Conservation (phyloP, 179 eudicot genomes). For the Beta corolliflora region DNA sequence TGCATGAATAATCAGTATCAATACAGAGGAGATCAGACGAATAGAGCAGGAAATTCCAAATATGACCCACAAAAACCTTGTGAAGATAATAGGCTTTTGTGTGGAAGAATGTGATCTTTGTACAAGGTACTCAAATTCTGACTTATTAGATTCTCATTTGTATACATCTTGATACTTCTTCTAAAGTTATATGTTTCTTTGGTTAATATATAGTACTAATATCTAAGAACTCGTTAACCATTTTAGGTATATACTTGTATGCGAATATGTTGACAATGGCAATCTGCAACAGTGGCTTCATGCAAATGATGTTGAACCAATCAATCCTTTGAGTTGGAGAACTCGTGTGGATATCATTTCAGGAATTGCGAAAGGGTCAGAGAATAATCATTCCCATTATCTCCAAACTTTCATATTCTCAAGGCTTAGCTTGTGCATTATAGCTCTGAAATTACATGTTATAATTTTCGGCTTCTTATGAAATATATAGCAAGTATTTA, state of each 20-base stretch:
- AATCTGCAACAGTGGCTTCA: conserved; percentile 58
- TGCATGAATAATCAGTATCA: conserved; percentile 27
- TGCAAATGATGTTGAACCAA: conserved; percentile 18
- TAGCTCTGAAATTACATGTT: too few species aligned
- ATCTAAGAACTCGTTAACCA: neutral
- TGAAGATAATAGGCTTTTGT: conserved; percentile 48
- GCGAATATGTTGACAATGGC: conserved; percentile 55
- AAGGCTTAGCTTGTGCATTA: too few species aligned
- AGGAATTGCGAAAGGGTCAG: conserved; percentile 55
- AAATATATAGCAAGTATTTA: too few species aligned
- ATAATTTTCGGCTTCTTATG: too few species aligned
- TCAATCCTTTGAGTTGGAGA: conserved; percentile 47
- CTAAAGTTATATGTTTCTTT: too few species aligned
- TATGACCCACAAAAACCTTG: conserved; percentile 46
- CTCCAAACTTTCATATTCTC: neutral
- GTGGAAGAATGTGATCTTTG: conserved; percentile 24
- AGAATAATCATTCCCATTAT: neutral
- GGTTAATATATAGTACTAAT: too few species aligned
- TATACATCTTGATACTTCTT: too few species aligned
- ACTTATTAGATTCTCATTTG: neutral
- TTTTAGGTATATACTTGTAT: conserved; percentile 35
- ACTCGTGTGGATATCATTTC: conserved; percentile 45
- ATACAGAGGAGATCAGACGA: conserved; percentile 29
- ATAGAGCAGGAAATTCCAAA: conserved; percentile 40
- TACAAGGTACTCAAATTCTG: neutral